Percentiles rank a stretch among this genome's conserved stretches.
Conservation (phyloP, 2,329 filamentous ascomycete genomes). For the Penicillium brevicompactum region DNA sequence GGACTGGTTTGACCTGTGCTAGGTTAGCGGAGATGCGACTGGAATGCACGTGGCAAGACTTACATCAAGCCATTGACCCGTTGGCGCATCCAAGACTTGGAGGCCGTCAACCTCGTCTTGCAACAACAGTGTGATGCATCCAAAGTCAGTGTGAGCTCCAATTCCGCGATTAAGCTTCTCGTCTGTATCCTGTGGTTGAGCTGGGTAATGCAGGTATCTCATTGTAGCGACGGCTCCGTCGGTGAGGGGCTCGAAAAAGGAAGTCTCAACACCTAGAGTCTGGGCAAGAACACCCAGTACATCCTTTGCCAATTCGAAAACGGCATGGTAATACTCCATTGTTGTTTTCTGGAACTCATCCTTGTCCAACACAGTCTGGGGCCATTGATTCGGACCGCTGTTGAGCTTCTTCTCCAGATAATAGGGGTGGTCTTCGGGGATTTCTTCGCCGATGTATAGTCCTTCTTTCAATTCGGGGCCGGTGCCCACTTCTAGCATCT, state of each 20-base stretch:
- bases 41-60: not conserved
- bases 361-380: conserved; percentile 19
- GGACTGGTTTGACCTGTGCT: conserved; percentile 28
- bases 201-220: conserved; percentile 47
- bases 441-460: conserved; percentile 47
- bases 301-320: conserved; percentile 44
- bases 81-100: conserved; percentile 35
- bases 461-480: conserved; percentile 49
- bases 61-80: conserved; percentile 37
- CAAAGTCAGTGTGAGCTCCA: conserved; percentile 49
- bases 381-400: conserved; percentile 47
- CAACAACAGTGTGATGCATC: conserved; percentile 44
- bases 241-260: conserved; percentile 41
- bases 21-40: not conserved
- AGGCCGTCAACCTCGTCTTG: conserved; percentile 45
- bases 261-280: conserved; percentile 41
- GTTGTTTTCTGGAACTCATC: conserved; percentile 42
- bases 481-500: conserved; percentile 47
- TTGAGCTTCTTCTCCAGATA: conserved; percentile 42
- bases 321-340: conserved; percentile 44
- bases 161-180: conserved; percentile 42
- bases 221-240: conserved; percentile 44
- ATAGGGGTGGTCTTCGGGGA: conserved; percentile 41
- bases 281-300: conserved; percentile 45
- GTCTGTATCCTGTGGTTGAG: conserved; percentile 41